Evolutionary conservation across 2,329 filamentous ascomycete genomes (phyloP), one percentile per base, ranked within the genome.

Genomic region (Xylogone sp.): DNA sequence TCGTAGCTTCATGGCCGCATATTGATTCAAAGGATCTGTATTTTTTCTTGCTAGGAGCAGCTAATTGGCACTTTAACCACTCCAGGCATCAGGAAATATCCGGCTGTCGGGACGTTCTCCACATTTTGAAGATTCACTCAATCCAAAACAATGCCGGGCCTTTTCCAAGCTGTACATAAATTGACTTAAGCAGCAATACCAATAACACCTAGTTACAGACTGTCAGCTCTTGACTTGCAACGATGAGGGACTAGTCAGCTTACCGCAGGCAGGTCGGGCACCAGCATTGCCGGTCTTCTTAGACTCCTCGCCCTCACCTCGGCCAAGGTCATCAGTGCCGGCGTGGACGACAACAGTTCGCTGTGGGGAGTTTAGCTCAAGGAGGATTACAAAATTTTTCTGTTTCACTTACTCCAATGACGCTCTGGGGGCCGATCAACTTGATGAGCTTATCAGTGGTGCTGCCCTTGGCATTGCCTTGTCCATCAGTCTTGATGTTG

Each of bases 261-360:
- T 82, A 89, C 94, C 94, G 77, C 94, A 99, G 71, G 94, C 94
- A 70, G 94, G 94, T 69, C 94, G 90, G 64, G 78, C 73, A 66
- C 94, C 94, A 69, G 94, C 94, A 72, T 97, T 99, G 63, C 94
- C 94, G 60, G 94, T 99, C 87, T 95, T 97, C 81, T 95, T 90
- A 68, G 90, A 96, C 80, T 97, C 91, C 76, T 93, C 90, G 77
- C 89, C 86, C 64, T 77, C 89, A 67, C 91, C 91, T 81, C 88
- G 89, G 74, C 94, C 94, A 60, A 99, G 90, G 70, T 99, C 94
- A 70, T 99, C 94, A 62, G 93, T 97, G 71, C 94, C 94, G 64
- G 79, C 86, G 79, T 99, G 94, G 67, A 95, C 84, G 66, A 99
- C 94, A 57, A 99, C 82, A 62, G 94, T 97, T 69, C 94, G 92